Conservation (phyloP, 2,329 filamentous ascomycete genomes). For the Apiospora pterosperma region DNA sequence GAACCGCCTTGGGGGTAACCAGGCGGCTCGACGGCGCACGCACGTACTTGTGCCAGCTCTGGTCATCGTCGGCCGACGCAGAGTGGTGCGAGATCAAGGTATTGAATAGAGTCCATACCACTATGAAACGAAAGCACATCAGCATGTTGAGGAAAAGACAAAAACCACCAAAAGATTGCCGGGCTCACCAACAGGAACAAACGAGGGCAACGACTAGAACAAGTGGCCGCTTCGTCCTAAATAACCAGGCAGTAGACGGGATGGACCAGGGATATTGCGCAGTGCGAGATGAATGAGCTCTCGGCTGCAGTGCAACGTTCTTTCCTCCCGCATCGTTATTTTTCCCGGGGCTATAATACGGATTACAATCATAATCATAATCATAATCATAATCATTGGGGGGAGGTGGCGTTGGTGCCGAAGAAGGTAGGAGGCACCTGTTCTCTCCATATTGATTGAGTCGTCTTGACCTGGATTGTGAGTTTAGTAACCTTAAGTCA, state of each 20-base stretch:
- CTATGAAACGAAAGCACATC: not conserved
- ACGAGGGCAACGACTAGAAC: not conserved
- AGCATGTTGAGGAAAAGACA: not conserved
- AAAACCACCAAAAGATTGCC: not conserved
- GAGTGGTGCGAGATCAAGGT: not conserved
- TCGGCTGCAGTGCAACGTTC: constrained; percentile 1
- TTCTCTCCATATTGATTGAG: no score
- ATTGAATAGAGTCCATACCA: constrained; percentile 7
- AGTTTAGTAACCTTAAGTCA: not conserved
- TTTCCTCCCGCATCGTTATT: not conserved
- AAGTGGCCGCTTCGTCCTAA: not conserved
- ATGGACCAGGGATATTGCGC: not conserved
- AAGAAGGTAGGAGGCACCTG: not conserved
- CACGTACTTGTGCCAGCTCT: constrained; percentile 37
- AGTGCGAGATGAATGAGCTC: not conserved
- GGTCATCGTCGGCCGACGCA: constrained; percentile 1
- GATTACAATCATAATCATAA: not conserved
- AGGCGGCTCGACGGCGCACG: constrained; percentile 30
- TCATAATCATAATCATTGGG: not conserved
- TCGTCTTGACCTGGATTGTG: not conserved
- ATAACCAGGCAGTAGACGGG: not conserved
- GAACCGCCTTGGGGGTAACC: constrained; percentile 29
- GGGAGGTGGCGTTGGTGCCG: not conserved
- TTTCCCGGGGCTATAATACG: not conserved
- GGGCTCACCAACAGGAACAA: not conserved